Base-by-base conservation (phyloP, 2,329 filamentous ascomycete genomes). In the Annulohypoxylon truncatum region DNA sequence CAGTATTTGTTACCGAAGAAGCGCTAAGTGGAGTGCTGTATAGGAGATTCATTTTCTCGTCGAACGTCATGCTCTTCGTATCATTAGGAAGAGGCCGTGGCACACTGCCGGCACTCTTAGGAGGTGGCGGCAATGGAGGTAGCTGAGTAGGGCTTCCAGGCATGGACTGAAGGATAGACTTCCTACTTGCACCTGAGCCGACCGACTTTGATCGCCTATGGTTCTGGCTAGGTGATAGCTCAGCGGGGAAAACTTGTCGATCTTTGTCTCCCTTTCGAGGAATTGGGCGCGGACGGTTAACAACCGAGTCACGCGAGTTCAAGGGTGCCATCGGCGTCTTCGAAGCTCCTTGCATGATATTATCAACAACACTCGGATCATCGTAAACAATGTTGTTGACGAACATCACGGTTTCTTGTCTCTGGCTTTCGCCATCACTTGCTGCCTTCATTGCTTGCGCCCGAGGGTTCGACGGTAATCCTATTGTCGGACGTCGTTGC, bases 41-140 rank as follows among this genome's bases (percentile, higher is more conserved):
- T 22, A 88, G 75, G 4, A 86, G 74, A 1, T 80, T 77, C 77
- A 88, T 85, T 73, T 87, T 88, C 70, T 88, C 86, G 54, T 87
- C 79, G 65, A 86, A 82, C 0, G 84, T 86, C 85, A 87, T 88
- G 72, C 84, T 87, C 74, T 82, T 83, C 2, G 84, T 86, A 64
- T 85, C 77, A 63, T 86, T 87, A 2, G 84, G 82, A 4, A 81
- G 78, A 15, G 85, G 78, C 13, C 82, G 75, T 38, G 75, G 62
- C 5, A 78, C 70, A 13, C 76, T 72, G 22, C 78, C 77, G 15
- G 80, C 78, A 61, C 77, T 83, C 52, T 79, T 80, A 1, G 85
- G 83, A 0, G 82, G 78, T 15, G 79, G 76, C 5, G 84, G 84
- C n/a, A 87, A 79, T 20, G 85, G 83, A 5, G 85, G 84, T n/a